A percentile compares a stretch with the other conserved stretches of the same genome.
Evolutionary conservation across 2,329 filamentous ascomycete genomes (phyloP).

Genomic region (Hymenoscyphus albidus): DNA sequence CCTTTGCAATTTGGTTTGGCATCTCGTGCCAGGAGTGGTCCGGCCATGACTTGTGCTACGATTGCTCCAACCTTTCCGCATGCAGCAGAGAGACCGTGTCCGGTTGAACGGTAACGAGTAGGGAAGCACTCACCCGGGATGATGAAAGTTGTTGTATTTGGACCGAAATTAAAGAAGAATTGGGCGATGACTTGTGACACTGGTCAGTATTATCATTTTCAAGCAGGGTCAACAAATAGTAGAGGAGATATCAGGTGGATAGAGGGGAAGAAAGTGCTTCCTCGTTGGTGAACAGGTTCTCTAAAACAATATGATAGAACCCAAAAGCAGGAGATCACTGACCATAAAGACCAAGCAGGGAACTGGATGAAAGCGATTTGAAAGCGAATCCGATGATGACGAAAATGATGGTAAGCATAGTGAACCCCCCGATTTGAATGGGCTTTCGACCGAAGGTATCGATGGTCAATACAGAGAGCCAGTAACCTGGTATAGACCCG

Average conservation of each 20-base stretch:
- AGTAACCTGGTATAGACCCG: slow-evolving; percentile 76
- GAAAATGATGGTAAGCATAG: slow-evolving; percentile 58
- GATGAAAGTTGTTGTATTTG: slow-evolving; percentile 64
- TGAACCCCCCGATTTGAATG: slow-evolving; percentile 64
- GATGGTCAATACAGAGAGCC: slow-evolving; percentile 68
- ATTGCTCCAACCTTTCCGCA: slow-evolving; percentile 67
- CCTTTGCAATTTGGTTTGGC: slow-evolving; percentile 47
- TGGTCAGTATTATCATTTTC: no score
- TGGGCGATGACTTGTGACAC: slow-evolving; percentile 49
- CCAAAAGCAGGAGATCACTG: no score
- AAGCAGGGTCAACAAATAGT: no score
- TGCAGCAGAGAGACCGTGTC: slow-evolving; percentile 63
- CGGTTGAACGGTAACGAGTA: slow-evolving; percentile 58
- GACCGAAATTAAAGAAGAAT: slow-evolving; percentile 62
- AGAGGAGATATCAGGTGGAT: no score
- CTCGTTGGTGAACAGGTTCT: no score
- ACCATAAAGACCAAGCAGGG: slow-evolving; percentile 55
- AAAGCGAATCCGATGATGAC: slow-evolving; percentile 59
- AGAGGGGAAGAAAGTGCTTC: no score
- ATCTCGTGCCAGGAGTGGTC: slow-evolving; percentile 57
- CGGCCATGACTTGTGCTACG: slow-evolving; percentile 64
- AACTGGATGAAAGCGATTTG: slow-evolving; percentile 43
- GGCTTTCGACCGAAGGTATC: slow-evolving; percentile 75
- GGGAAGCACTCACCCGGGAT: slow-evolving; percentile 63
- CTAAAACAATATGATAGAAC: no score